Evolutionary conservation across 1,284 basidiomycete species (phyloP), one percentile per base, ranked within the genome.

Genomic region (Coriolopsis trogii): DNA sequence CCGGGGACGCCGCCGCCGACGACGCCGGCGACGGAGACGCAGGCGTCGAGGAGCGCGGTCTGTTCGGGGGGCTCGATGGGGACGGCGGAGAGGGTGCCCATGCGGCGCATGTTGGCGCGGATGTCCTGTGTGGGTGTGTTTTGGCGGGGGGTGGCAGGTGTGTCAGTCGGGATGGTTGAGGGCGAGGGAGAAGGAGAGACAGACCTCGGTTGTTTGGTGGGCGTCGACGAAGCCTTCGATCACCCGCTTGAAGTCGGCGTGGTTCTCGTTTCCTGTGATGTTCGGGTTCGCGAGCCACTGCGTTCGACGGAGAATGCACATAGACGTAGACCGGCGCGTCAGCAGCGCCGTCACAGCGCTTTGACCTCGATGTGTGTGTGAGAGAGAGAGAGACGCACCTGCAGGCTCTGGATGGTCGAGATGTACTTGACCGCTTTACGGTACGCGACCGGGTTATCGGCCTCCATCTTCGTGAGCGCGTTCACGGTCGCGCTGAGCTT

Each of bases 1-100:
- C 96, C 96, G 1, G 97, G 97, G 4, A 99, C 96, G 26, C 96
- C 96, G 31, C 95, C 95, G 8, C 93, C 95, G 28, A 99, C 78
- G 3, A 98, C 87, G 36, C 96, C 97, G 1, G 87, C 81, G 52
- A 88, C 79, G 5, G 81, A 73, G 23, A 89, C 76, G 60, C 93
- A 96, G 6, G 79, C 77, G 66, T 98, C 85, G 41, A 99, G 80
- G n/a, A 99, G 79, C 31, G 77, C 72, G 0, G 93, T 95, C 73
- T 99, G 97, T 69, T 92, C 87, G 6, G 77, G 71, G 1, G 97
- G 97, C 69, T 99, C 97, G 58, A 99, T 95, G 9, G 92, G 91
- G 9, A 95, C 93, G 10, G 76, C 84, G 0, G 91, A 84, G 1
- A 80, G 74, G 3, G 73, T 70, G n/a, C 95, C 94, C 87, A 99